Evolutionary conservation across 2,329 filamentous ascomycete species (phyloP).

Genomic region (Aspergillus ochraceus): DNA sequence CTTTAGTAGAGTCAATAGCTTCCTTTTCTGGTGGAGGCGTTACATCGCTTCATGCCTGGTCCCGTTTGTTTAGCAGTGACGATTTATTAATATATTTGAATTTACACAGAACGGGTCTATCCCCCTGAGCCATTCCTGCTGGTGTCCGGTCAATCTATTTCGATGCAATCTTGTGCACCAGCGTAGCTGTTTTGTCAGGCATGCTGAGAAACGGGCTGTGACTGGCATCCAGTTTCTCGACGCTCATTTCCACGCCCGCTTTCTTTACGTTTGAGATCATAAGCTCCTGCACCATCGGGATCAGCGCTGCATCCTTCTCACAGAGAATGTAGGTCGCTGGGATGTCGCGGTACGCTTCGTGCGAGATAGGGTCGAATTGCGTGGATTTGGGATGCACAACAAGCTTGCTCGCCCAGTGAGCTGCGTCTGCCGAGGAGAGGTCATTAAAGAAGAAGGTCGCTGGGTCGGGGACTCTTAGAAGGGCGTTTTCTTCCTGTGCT

Average conservation of each 20-base stretch:
- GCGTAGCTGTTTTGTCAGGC: background rate
- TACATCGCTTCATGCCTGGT: background rate
- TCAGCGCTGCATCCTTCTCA: conserved; percentile 2
- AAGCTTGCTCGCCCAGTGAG: background rate
- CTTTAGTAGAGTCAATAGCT: background rate
- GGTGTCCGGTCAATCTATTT: background rate
- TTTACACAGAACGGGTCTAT: too few species aligned
- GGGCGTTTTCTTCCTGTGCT: background rate
- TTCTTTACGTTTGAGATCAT: background rate
- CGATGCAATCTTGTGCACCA: background rate
- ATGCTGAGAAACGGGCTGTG: background rate
- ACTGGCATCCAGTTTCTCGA: background rate
- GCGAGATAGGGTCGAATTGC: background rate
- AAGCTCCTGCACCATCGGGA: conserved; percentile 1
- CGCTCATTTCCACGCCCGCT: background rate
- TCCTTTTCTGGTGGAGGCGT: background rate
- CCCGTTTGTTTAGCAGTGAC: background rate
- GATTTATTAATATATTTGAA: background rate
- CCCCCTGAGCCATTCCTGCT: too few species aligned
- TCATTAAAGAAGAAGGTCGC: background rate
- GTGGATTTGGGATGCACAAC: background rate
- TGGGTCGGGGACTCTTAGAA: background rate
- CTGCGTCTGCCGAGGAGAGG: background rate
- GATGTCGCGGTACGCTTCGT: conserved; percentile 4
- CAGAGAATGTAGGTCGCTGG: conserved; percentile 6